These are phyloP conservation scores for Zopfochytrium polystomum DNA, from an alignment of 371 early-diverging fungal genomes.

Conservation along the genomic window DNA sequence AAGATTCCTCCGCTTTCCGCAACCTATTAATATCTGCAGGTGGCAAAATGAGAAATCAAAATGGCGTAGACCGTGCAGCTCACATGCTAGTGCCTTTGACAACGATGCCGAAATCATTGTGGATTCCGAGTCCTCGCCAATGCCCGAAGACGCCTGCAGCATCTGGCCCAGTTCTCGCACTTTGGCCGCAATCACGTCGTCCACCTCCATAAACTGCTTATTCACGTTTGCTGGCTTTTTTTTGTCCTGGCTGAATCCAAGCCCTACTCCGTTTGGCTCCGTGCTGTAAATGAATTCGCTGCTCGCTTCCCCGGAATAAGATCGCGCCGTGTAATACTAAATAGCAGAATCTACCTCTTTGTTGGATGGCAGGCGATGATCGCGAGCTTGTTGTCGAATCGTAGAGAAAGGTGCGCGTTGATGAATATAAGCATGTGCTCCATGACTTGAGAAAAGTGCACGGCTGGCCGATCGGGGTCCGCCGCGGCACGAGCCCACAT, in stretches of 20 bases:
- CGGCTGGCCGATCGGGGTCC: not conserved
- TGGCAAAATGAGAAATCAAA: constrained; percentile 49
- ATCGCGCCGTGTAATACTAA: too few species aligned
- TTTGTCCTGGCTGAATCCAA: too few species aligned
- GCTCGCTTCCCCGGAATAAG: too few species aligned
- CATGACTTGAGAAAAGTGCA: not conserved
- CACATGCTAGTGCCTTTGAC: constrained; percentile 19
- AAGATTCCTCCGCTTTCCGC: not conserved
- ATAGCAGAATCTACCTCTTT: not conserved
- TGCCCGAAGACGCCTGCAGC: too few species aligned
- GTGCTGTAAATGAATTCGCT: too few species aligned
- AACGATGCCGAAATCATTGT: constrained; percentile 3
- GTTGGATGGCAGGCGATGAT: not conserved
- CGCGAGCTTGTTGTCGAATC: constrained; percentile 1
- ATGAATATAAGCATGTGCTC: not conserved
- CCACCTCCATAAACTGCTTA: not conserved
- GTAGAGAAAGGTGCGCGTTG: not conserved
- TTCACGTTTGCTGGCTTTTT: too few species aligned
- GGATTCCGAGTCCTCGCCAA: too few species aligned
- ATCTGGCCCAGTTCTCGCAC: too few species aligned
- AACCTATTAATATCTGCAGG: not conserved
- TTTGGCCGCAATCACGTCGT: not conserved
- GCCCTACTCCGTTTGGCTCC: too few species aligned
- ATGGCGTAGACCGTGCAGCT: constrained; percentile 55
- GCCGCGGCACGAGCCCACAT: not conserved